Percentiles rank a stretch among this genome's conserved stretches.
Conservation (phyloP, 495 filamentous ascomycete species). For the Bacidia gigantensis region DNA sequence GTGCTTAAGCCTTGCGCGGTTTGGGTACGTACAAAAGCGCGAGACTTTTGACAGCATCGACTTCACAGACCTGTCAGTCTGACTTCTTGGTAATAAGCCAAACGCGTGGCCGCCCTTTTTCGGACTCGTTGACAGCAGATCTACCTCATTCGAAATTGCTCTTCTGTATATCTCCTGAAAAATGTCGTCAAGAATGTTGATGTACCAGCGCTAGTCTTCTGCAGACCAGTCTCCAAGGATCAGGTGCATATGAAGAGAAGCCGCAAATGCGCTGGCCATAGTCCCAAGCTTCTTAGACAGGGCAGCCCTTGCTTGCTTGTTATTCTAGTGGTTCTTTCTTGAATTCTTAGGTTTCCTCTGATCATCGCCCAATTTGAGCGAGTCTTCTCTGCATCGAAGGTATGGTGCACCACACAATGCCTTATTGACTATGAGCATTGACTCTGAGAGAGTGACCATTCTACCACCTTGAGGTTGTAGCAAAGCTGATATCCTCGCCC, state of each 20-base stretch:
- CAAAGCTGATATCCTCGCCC: conserved; percentile 28
- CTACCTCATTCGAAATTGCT: too few species aligned
- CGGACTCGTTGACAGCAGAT: not conserved
- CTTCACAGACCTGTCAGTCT: not conserved
- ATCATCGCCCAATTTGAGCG: conserved; percentile 25
- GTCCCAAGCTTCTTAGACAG: conserved; percentile 17
- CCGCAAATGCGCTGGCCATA: conserved; percentile 19
- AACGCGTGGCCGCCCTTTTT: not conserved
- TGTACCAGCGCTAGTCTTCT: conserved; percentile 35
- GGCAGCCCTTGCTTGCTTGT: conserved; percentile 11
- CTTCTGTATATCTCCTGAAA: conserved; percentile 18
- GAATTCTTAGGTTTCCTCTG: conserved; percentile 28
- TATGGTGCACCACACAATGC: conserved; percentile 29
- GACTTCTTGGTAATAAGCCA: not conserved
- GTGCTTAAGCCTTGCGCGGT: not conserved
- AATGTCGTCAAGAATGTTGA: conserved; percentile 28
- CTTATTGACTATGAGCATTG: conserved; percentile 30
- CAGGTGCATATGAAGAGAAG: conserved; percentile 26
- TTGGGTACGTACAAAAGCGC: too few species aligned
- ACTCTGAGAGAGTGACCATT: conserved; percentile 21
- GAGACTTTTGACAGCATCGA: not conserved
- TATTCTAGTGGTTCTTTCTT: conserved; percentile 21
- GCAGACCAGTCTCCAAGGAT: conserved; percentile 31
- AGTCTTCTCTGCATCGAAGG: conserved; percentile 29
- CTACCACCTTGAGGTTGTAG: conserved; percentile 33